Percentiles rank a stretch among this genome's conserved stretches.
Evolutionary conservation across 1,284 basidiomycete genomes (phyloP).

Genomic region (Ceratobasidium sp.): DNA sequence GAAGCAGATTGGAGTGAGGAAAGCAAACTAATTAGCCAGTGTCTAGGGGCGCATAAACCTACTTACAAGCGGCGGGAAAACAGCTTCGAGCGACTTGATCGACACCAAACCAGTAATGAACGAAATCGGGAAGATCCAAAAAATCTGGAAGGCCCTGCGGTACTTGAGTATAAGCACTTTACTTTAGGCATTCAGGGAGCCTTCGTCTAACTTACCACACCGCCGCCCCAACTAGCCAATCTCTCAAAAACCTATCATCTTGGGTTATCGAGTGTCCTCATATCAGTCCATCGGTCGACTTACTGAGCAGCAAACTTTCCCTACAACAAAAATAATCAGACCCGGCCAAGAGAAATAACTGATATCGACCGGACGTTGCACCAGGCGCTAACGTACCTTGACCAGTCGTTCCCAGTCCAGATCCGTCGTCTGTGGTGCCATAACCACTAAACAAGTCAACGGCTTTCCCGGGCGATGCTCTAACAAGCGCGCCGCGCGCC

Average conservation of each 20-base stretch:
- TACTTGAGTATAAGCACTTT: neutral
- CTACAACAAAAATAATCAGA: constrained; percentile 13
- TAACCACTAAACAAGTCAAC: constrained; percentile 53
- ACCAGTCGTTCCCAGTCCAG: constrained; percentile 60
- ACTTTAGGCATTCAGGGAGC: neutral
- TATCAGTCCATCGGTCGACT: neutral
- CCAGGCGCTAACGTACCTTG: constrained; percentile 51
- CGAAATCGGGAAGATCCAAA: constrained; percentile 55
- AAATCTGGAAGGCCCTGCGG: constrained; percentile 55
- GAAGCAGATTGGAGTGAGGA: too few species aligned
- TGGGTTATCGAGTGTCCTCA: too few species aligned
- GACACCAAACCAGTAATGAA: constrained; percentile 49
- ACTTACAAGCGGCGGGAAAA: constrained; percentile 44
- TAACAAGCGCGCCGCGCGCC: constrained; percentile 55
- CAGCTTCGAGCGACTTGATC: constrained; percentile 44
- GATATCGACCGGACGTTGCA: neutral
- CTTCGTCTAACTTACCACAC: constrained; percentile 50
- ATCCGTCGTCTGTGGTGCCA: constrained; percentile 60
- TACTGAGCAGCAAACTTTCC: constrained; percentile 47
- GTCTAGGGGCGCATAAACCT: neutral
- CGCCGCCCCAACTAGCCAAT: constrained; percentile 39
- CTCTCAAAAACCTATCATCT: constrained; percentile 40
- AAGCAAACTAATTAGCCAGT: neutral
- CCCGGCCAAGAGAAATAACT: neutral
- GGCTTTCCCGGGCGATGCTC: constrained; percentile 56